These are phyloP conservation scores for Aspergillus melleus DNA, from an alignment of 2,329 filamentous ascomycete species.

Conservation along the genomic window DNA sequence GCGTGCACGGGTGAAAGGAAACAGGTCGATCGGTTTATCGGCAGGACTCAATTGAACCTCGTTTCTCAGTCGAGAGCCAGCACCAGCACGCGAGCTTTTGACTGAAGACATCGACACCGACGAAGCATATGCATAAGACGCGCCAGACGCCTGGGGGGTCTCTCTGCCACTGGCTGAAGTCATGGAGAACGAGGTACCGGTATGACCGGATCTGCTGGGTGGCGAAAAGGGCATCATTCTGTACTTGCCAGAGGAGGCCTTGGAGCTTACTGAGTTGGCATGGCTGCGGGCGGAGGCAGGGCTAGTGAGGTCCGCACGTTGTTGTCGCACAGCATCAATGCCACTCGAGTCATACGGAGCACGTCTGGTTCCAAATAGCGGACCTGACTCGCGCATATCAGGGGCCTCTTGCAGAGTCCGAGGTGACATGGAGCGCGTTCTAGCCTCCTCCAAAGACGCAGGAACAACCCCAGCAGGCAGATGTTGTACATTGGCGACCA, in stretches of 20 bases:
- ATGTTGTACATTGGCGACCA: constrained; percentile 88
- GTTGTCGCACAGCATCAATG: constrained; percentile 60
- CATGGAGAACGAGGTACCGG: constrained; percentile 48
- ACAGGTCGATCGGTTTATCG: constrained; percentile 73
- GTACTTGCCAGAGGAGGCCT: constrained; percentile 52
- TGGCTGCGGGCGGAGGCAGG: constrained; percentile 64
- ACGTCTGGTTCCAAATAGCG: constrained; percentile 70
- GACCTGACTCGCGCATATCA: constrained; percentile 71
- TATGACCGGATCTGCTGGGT: constrained; percentile 43
- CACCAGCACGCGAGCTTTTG: constrained; percentile 41
- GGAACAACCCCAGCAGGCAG: constrained; percentile 75
- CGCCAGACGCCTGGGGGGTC: constrained; percentile 37
- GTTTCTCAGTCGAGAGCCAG: constrained; percentile 71
- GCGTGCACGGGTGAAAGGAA: constrained; percentile 79
- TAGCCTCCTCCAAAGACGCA: constrained; percentile 71
- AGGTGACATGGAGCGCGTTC: constrained; percentile 27
- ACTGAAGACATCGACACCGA: constrained; percentile 50
- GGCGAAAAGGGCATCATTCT: constrained; percentile 42
- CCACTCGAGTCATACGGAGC: constrained; percentile 71
- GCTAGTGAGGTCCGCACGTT: constrained; percentile 66
- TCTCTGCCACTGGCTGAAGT: constrained; percentile 35
- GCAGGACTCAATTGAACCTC: constrained; percentile 79
- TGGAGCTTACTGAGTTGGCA: constrained; percentile 61
- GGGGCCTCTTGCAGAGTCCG: constrained; percentile 37
- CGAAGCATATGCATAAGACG: constrained; percentile 46